Percentiles rank a stretch among this genome's conserved stretches.
These are phyloP conservation scores for Obba rivulosa DNA, from an alignment of 768 basidiomycete genomes.

Conservation along the genomic window DNA sequence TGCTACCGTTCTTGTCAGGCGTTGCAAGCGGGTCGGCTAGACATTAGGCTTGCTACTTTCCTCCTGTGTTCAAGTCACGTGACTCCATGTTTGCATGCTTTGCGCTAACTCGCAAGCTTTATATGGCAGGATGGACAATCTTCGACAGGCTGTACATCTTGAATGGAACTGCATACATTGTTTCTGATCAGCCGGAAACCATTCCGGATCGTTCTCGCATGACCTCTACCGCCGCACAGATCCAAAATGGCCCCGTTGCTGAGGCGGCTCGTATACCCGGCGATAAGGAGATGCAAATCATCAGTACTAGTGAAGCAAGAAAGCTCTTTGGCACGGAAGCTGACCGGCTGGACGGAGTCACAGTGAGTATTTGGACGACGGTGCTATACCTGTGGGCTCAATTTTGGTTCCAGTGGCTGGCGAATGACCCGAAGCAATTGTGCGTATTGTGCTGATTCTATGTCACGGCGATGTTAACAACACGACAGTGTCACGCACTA, in stretches of 20 bases:
- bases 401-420: slow-evolving; percentile 48
- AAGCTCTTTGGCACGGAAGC: slow-evolving; percentile 69
- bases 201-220: slow-evolving; percentile 66
- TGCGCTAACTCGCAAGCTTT: background rate
- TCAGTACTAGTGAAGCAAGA: slow-evolving; percentile 62
- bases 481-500: slow-evolving; percentile 75
- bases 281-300: slow-evolving; percentile 72
- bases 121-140: slow-evolving; percentile 75
- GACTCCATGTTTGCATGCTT: background rate
- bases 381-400: slow-evolving; percentile 6
- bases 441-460: slow-evolving; percentile 28
- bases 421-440: slow-evolving; percentile 87
- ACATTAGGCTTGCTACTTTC: background rate
- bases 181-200: slow-evolving; percentile 62
- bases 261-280: slow-evolving; percentile 62
- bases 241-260: slow-evolving; percentile 53
- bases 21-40: too few relatives aligned
- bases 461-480: slow-evolving; percentile 1
- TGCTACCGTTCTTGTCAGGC: background rate
- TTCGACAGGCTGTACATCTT: slow-evolving; percentile 78
- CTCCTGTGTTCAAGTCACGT: background rate
- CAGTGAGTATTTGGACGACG: slow-evolving; percentile 37
- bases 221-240: slow-evolving; percentile 60
- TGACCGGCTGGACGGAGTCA: slow-evolving; percentile 70
- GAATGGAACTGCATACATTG: slow-evolving; percentile 79